Evolutionary conservation across 2,329 filamentous ascomycete species (phyloP), one percentile per base, ranked within the genome.

Genomic region (Graphium sp.): DNA sequence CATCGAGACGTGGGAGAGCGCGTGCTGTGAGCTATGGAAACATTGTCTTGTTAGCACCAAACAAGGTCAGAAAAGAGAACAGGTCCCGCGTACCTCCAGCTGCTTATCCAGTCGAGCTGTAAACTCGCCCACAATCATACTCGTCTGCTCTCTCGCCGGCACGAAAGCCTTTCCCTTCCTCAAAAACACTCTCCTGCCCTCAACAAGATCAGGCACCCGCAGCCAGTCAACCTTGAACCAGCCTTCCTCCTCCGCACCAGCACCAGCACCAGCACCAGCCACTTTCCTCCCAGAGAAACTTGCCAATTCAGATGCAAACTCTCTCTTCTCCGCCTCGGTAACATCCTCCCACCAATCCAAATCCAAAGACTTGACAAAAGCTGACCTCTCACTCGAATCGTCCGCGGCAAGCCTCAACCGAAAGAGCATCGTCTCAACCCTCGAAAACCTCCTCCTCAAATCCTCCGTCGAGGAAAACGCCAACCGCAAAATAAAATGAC

Each of bases 161-260:
- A 98, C 87, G 45, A 84, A 98, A 2, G 89, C 89, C 50, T 83
- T 89, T 3, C 89, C 89, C 17, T 56, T 72, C 40, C 66, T 76
- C 38, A 95, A 38, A 31, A 89, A 74, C 2, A 92, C 81, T 29
- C 68, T 66, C 28, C 87, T 65, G 27, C 66, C 56, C 52, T 94
- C 85, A 1, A 98, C 74, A 21, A 98, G 56, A 35, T 95, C 87
- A 0, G 87, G 83, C 2, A 98, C 89, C 19, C 74, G 70, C 47
- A 84, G 79, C 84, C 87, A 98, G 43, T 94, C 83, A 2, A 95
- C 83, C 55, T 94, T 95, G 62, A 91, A 92, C 77, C 83, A 98
- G 16, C 60, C 73, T 42, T 89, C 82, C 11, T 93, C 83, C 5
- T 60, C 52, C 15, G 43, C 39, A 26, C 41, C 41, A 24, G 45